phyloP scores from a whole-genome alignment of 495 filamentous ascomycete genomes.

The Penicillium simplicissimum region DNA sequence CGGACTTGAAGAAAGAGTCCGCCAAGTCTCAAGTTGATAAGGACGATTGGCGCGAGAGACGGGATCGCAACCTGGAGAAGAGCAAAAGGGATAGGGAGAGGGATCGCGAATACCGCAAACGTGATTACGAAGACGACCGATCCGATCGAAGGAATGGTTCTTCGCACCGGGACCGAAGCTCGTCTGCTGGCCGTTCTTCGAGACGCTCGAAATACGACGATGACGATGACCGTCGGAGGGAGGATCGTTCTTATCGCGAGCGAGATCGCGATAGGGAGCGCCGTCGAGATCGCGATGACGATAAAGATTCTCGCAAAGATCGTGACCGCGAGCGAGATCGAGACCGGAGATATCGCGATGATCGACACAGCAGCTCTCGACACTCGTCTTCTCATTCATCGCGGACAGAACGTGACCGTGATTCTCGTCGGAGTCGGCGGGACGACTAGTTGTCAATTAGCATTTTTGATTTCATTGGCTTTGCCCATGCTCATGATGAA shows the following conservation, averaged over 20 bases:
- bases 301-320: slow-evolving; percentile 37
- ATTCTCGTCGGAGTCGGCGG: slow-evolving; percentile 36
- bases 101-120: slow-evolving; percentile 30
- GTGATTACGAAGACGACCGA: slow-evolving; percentile 35
- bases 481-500: slow-evolving; percentile 14
- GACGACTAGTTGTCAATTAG: slow-evolving; percentile 27
- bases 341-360: slow-evolving; percentile 36
- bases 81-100: slow-evolving; percentile 44
- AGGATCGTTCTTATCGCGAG: slow-evolving; percentile 37
- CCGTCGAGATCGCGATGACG: slow-evolving; percentile 30
- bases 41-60: slow-evolving; percentile 50
- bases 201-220: slow-evolving; percentile 37
- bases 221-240: slow-evolving; percentile 28
- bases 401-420: slow-evolving; percentile 34
- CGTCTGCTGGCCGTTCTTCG: slow-evolving; percentile 35
- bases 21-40: slow-evolving; percentile 39
- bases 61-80: slow-evolving; percentile 52
- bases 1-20: slow-evolving; percentile 47
- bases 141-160: slow-evolving; percentile 33
- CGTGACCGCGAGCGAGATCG: slow-evolving; percentile 36
- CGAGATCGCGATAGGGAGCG: slow-evolving; percentile 32
- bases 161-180: slow-evolving; percentile 41
- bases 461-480: neutral
- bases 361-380: slow-evolving; percentile 37
- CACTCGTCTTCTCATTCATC: slow-evolving; percentile 40